Base-by-base conservation (phyloP, 2,329 filamentous ascomycete genomes). In the Cladobotryum protrusum region DNA sequence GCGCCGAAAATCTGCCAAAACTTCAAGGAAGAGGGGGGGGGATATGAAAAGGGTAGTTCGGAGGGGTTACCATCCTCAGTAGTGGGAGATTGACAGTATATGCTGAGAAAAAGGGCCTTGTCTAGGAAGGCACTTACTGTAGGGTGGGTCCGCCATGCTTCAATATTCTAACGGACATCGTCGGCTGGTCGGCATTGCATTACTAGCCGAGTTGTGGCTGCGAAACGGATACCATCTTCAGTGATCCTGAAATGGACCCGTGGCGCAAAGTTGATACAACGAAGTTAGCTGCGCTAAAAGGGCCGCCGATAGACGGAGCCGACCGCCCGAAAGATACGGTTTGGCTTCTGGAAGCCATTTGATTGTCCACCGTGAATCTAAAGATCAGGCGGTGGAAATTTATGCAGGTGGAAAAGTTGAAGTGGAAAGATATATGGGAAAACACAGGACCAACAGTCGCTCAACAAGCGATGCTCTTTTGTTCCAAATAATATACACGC, bases 1-100 rank as follows among this genome's bases (percentile, higher is more conserved):
- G 91, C 83, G 45, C 89, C 89, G 62, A 99, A 95, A 45, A 99
- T 97, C 62, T 96, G 92, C n/a, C 7, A 99, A 77, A 0, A 92
- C 95, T 70, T 97, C 93, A 47, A 99, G 81, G 3, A 79, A 15
- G 92, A 88, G 4, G 85, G 8, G 99, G 79, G 2, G 90, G 93
- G 56, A 97, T 85, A 63, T 95, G 86, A 64, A 99, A 99, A 46
- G 7, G 88, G 84, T 29, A 81, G 76, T 4, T 73, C 66, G 1
- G 64, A 50, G 0, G 67, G 61, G n/a, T 69, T 68, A 4, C 70
- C 70, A 17, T 72, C 69, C 13, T 69, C 64, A 1, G 56, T 51
- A 7, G 32, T 12, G 66, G 64, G 52, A 71, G 73, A 56, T 85
- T 84, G 66, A 89, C 86, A 17, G 75, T 81, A 67, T 91, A 99